phyloP scores from a whole-genome alignment of 306 rosid genomes.

The Gastrolobium bilobum region DNA sequence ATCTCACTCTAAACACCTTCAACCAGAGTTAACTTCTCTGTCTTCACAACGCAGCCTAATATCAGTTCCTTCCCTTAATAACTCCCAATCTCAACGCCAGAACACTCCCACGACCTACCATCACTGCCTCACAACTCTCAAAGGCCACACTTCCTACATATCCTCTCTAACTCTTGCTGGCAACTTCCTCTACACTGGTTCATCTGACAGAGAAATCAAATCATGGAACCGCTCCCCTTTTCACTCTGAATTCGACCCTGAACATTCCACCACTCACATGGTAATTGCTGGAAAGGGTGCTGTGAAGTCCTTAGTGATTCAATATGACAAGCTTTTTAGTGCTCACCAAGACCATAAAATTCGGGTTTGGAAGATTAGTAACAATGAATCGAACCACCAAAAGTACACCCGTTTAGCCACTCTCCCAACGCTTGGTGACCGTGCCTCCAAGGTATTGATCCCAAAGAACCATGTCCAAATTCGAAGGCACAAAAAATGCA shows the following conservation, averaged over 20 bases:
- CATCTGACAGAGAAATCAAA: slow-evolving; percentile 81
- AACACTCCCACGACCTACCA: slow-evolving; percentile 40
- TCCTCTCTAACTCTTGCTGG: slow-evolving; percentile 76
- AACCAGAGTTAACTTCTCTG: slow-evolving; percentile 42
- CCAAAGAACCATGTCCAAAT: slow-evolving; percentile 79
- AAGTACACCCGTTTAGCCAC: slow-evolving; percentile 77
- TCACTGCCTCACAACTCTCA: slow-evolving; percentile 71
- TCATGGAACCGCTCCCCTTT: slow-evolving; percentile 59
- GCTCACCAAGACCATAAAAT: slow-evolving; percentile 96
- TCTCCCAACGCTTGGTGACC: slow-evolving; percentile 84
- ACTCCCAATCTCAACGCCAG: slow-evolving; percentile 28
- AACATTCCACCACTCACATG: slow-evolving; percentile 40
- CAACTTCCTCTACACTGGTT: slow-evolving; percentile 77
- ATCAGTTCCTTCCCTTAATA: slow-evolving; percentile 61
- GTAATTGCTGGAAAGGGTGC: slow-evolving; percentile 84
- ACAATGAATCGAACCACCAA: slow-evolving; percentile 17
- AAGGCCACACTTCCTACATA: slow-evolving; percentile 66
- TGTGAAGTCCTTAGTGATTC: slow-evolving; percentile 73
- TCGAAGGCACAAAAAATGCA: slow-evolving; percentile 85
- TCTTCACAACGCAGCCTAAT: slow-evolving; percentile 67
- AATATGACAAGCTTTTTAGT: slow-evolving; percentile 73
- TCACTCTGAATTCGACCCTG: slow-evolving; percentile 14
- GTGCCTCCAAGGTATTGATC: slow-evolving; percentile 66
- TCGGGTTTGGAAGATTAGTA: slow-evolving; percentile 77
- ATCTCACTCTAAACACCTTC: slow-evolving; percentile 50